These are phyloP conservation scores for Paecilomyces variotii DNA, from an alignment of 2,329 filamentous ascomycete genomes.

Conservation along the genomic window DNA sequence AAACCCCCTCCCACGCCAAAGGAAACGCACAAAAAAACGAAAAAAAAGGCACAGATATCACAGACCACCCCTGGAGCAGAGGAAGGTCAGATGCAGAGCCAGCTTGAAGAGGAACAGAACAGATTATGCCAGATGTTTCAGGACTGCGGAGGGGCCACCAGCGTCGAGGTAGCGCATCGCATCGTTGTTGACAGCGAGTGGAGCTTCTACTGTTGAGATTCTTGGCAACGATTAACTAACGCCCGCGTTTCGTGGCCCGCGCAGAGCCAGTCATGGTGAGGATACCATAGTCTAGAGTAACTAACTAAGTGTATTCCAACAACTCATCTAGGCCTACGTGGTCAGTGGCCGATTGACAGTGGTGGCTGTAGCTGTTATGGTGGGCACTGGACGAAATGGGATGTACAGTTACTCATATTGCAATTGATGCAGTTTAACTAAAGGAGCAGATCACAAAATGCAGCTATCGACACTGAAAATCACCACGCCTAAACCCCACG, in stretches of 20 bases:
- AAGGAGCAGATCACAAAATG: constrained; percentile 1
- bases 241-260: background rate
- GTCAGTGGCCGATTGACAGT: background rate
- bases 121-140: background rate
- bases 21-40: background rate
- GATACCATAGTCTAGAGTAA: no score
- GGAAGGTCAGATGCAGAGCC: background rate
- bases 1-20: background rate
- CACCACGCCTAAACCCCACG: constrained; percentile 36
- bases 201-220: background rate
- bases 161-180: background rate
- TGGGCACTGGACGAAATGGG: no score
- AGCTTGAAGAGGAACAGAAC: background rate
- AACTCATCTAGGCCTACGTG: background rate
- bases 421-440: background rate
- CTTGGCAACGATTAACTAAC: background rate
- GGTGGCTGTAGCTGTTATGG: no score
- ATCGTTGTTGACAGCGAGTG: constrained; percentile 3
- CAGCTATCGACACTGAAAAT: constrained; percentile 1
- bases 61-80: background rate
- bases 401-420: background rate
- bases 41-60: background rate
- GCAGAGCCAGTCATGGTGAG: background rate
- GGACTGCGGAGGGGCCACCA: background rate
- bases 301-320: background rate